Evolutionary conservation across 2,329 filamentous ascomycete species (phyloP), one percentile per base, ranked within the genome.

Genomic region (Alternaria sp.): DNA sequence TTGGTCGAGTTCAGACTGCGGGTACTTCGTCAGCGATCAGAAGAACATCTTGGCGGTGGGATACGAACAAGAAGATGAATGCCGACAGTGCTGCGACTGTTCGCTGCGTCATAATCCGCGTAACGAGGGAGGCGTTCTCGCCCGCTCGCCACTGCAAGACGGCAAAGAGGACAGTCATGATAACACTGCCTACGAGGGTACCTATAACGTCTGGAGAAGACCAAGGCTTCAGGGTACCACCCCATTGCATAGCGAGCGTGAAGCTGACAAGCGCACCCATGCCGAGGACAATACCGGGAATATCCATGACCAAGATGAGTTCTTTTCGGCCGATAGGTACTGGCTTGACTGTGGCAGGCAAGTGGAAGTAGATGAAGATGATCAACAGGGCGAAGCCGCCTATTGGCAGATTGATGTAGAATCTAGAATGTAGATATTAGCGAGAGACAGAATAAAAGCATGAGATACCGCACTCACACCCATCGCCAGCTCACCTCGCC

Each of bases 321-420:
- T 52, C 30, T 26, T 55, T 45, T 43, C 23, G 32, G 15, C 15
- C 40, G n/a, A 43, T 26, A 6, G 51, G 21, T 12, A 25, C 32
- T 10, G 19, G 7, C 15, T 43, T 44, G 12, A 44, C 6, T 8
- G 44, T 5, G 45, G 21, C 21, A 8, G 52, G 52, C 7, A 55
- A 19, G 10, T 54, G 74, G 80, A 28, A 67, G 72, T 17, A 75
- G 64, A 84, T 66, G 21, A 83, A 63, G 44, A 84, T 79, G 13
- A 77, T 70, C 2, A 76, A 65, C 19, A 74, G 74, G 5, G 80
- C 73, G 2, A 82, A 21, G 11, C 76, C 83, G 28, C 83, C 83
- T 47, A 85, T 79, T 0, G 83, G 83, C 1, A 85, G 74, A 62
- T 84, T 85, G 71, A 84, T 82, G 66, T 81, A 81, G 65, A 81